Evolutionary conservation across 768 basidiomycete species (phyloP), one percentile per base, ranked within the genome.

Genomic region (Tricholoma terreum): DNA sequence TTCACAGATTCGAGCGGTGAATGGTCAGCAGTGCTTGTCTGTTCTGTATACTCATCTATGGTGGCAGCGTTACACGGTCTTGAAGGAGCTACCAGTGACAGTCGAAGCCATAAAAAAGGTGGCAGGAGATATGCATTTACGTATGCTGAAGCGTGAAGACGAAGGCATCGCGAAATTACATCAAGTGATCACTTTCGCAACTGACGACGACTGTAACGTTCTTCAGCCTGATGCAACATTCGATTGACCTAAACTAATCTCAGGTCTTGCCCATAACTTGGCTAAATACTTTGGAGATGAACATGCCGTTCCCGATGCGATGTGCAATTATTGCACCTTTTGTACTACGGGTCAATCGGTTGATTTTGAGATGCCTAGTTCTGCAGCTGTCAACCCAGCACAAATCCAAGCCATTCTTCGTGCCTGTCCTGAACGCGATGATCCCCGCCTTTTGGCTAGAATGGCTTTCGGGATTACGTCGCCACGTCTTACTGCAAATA

Each of bases 391-490:
- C 24, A 61, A 75, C 63, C 67, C 67, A 3, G 59, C 12, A 12
- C 67, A 71, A 49, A 63, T 80, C 57, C 54, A 63, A 24, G 69
- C 64, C 11, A 77, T 82, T 49, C 70, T 80, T 21, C 61, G 60
- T 12, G 74, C 72, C n/a, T 80, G 77, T 61, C 73, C 69, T 34
- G 77, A 75, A 43, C 77, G 79, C 31, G 78, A 80, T 55, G 80
- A 80, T 55, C 75, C 79, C 22, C 77, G 77, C 6, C 67, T 80
- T 31, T 69, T 82, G n/a, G 78, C 80, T 1, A 75, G 60, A 27
- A 61, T 61, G 79, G 80, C 80, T 4, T 82, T 81, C 55, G 80
- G 80, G 7, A 74, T 82, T 46, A 73, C 74, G 1, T 78, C 60
- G n/a, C 60, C 77, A 17, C 71, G 80, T 1, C 67, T 81, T 19